Conservation (phyloP, 805 yeast species). For the Jamesozyma piceae region DNA sequence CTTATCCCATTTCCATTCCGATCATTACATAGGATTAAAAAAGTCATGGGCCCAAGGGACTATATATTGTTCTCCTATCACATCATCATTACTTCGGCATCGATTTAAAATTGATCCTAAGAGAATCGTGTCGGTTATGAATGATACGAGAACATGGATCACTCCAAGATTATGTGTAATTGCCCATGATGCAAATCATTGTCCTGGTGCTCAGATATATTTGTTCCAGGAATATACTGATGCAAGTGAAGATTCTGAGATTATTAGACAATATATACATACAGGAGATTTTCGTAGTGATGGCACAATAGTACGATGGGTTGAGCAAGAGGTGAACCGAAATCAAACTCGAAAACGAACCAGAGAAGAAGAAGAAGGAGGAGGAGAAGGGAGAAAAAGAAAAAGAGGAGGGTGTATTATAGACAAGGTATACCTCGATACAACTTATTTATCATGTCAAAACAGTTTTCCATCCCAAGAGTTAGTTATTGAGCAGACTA, state of each 20-base stretch:
- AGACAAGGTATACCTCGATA: slow-evolving; percentile 72
- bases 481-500: slow-evolving; percentile 52
- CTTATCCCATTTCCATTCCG: slow-evolving; percentile 82
- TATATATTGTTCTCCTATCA: slow-evolving; percentile 65
- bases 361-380: neutral
- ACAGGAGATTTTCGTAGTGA: slow-evolving; percentile 90
- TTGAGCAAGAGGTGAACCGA: too few relatives aligned
- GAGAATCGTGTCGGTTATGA: slow-evolving; percentile 34
- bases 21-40: slow-evolving; percentile 82
- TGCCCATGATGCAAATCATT: slow-evolving; percentile 81
- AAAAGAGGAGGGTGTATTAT: slow-evolving; percentile 22
- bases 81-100: slow-evolving; percentile 46
- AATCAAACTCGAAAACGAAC: too few relatives aligned
- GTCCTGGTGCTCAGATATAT: slow-evolving; percentile 89
- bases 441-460: slow-evolving; percentile 73
- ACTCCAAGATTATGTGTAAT: slow-evolving; percentile 45
- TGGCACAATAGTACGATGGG: slow-evolving; percentile 30
- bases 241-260: slow-evolving; percentile 3
- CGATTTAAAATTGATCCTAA: slow-evolving; percentile 43
- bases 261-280: slow-evolving; percentile 41
- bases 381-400: slow-evolving; percentile 24
- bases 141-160: slow-evolving; percentile 34
- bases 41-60: slow-evolving; percentile 67
- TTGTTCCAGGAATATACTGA: slow-evolving; percentile 43
- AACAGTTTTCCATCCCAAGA: slow-evolving; percentile 74